These are phyloP conservation scores for Bombardia bombarda DNA, from an alignment of 495 filamentous ascomycete genomes.

Conservation along the genomic window DNA sequence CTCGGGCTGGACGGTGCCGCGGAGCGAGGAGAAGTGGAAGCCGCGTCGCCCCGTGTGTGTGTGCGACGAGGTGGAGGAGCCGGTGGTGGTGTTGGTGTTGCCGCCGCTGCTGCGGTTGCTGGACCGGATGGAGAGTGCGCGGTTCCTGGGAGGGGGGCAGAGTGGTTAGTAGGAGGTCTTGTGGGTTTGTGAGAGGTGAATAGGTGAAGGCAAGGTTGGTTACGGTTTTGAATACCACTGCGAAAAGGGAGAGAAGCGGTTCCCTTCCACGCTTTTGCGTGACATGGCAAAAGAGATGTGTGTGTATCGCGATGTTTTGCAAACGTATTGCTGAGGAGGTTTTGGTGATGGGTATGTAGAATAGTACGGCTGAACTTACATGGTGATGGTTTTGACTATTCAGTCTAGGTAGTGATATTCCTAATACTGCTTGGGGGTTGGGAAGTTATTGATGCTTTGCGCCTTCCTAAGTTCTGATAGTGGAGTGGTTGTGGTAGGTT, in stretches of 20 bases:
- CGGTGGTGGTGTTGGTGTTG: no score
- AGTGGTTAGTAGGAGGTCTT: background rate
- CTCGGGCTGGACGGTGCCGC: constrained; percentile 74
- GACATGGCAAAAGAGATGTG: constrained; percentile 16
- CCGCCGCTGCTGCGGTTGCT: constrained; percentile 19
- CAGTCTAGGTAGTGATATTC: no score
- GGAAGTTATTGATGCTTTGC: no score
- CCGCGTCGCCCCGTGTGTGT: constrained; percentile 37
- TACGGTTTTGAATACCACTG: constrained; percentile 11
- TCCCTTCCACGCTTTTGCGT: constrained; percentile 14
- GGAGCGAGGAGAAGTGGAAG: constrained; percentile 76
- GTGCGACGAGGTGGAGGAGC: constrained; percentile 33
- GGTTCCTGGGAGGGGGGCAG: constrained; percentile 40
- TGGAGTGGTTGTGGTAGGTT: no score
- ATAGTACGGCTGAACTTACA: background rate
- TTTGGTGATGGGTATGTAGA: background rate
- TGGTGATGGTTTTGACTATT: background rate
- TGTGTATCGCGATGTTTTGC: background rate
- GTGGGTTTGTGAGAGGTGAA: background rate
- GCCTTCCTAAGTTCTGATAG: no score
- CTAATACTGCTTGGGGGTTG: no score
- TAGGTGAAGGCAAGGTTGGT: background rate
- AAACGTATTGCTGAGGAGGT: background rate
- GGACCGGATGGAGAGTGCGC: constrained; percentile 41
- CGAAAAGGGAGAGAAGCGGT: constrained; percentile 14